Base-by-base conservation (phyloP, 2,329 filamentous ascomycete species). In the Stagonosporopsis vannaccii region DNA sequence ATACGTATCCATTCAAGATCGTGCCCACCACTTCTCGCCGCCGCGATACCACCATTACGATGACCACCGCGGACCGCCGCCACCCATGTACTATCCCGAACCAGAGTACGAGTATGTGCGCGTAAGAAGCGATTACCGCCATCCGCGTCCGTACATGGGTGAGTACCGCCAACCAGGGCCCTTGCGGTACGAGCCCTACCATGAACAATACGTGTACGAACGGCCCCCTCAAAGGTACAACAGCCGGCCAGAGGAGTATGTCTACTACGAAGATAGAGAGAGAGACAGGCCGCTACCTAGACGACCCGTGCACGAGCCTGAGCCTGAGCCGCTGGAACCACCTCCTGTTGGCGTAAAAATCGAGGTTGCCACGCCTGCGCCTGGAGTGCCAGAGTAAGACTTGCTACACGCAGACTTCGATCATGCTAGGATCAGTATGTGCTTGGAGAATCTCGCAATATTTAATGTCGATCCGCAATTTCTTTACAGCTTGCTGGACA, bases 1-100 rank as follows among this genome's bases (percentile, higher is more conserved):
- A 7, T 75, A 76, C 30, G 65, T 74, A 4, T 74, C 73, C 5
- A 58, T 73, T 7, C 71, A 75, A 47, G 72, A 75, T 23, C 69
- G 70, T 19, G 58, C 65, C 9, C 66, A 70, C 28, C 63, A 65
- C 8, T 68, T 68, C 39, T 69, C 71, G 4, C 70, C 70, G 7
- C 58, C 70, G 3, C 66, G 72, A 26, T 67, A 65, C 47, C 54
- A 52, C 33, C 72, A 68, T 19, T 75, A 72, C 37, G 66, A 73
- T 15, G 70, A 72, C 25, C 46, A 55, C 23, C 64, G 66, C 15
- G 67, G 65, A 2, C 63, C 59, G 2, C 46, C 70, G 17, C 71
- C 66, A 1, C 67, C 69, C 1, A 59, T 73, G 15, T 75, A 74
- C 48, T 61, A 73, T 6, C 68, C 74, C 28, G 68, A 74, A 17